phyloP scores from a whole-genome alignment of 805 yeast species.

The Wickerhamiella slavikovae region DNA sequence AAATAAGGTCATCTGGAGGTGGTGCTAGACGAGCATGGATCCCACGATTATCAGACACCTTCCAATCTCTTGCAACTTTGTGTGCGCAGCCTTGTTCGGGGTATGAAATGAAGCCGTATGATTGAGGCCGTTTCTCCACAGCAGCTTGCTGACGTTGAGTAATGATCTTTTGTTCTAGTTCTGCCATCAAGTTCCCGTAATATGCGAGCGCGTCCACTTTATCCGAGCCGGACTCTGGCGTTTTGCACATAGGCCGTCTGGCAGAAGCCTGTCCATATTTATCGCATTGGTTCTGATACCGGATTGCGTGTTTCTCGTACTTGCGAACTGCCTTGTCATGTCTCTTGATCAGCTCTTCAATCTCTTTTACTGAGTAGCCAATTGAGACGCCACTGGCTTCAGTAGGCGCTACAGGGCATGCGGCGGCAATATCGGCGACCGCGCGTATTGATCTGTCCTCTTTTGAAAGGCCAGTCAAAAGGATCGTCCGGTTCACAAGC shows the following conservation, averaged over 20 bases:
- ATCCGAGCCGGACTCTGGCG: neutral
- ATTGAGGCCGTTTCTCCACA: conserved; percentile 4
- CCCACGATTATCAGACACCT: conserved; percentile 4
- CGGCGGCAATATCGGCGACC: conserved; percentile 6
- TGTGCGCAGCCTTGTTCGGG: conserved; percentile 11
- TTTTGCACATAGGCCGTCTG: neutral
- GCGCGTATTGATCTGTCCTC: conserved; percentile 12
- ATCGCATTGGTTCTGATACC: neutral
- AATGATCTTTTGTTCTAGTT: conserved; percentile 10
- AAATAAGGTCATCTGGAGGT: conserved; percentile 18
- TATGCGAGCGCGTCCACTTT: conserved; percentile 4
- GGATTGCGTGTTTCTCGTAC: conserved; percentile 10
- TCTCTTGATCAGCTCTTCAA: conserved; percentile 12
- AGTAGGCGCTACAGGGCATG: neutral
- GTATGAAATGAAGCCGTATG: conserved; percentile 19
- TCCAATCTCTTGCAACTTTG: conserved; percentile 7
- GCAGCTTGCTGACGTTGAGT: conserved; percentile 8
- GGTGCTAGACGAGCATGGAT: conserved; percentile 16
- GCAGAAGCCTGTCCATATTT: neutral
- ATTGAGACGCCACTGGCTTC: conserved; percentile 8
- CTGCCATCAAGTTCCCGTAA: conserved; percentile 5
- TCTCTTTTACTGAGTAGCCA: conserved; percentile 14
- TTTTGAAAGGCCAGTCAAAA: conserved; percentile 16
- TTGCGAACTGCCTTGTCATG: conserved; percentile 10
- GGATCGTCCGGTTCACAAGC: conserved; percentile 15